Conservation (phyloP, 2,329 filamentous ascomycete species). For the Xylaria sp. region DNA sequence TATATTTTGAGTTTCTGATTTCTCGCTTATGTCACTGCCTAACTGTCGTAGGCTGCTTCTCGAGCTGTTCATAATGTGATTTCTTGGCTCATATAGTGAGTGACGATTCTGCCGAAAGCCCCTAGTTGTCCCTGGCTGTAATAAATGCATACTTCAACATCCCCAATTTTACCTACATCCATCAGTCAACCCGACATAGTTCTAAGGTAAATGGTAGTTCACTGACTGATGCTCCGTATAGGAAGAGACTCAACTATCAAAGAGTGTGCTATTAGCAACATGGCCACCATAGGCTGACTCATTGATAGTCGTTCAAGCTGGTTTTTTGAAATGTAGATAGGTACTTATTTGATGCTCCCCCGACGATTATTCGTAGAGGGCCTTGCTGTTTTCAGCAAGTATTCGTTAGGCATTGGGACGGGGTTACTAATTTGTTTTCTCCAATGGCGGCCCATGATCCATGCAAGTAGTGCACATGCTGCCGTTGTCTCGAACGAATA, state of each 20-base stretch:
- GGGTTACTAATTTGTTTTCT: slow-evolving; percentile 44
- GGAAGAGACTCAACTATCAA: slow-evolving; percentile 44
- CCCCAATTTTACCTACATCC: not conserved
- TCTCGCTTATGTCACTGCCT: not conserved
- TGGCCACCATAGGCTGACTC: slow-evolving; percentile 8
- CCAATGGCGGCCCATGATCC: slow-evolving; percentile 41
- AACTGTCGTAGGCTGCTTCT: not conserved
- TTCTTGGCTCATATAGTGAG: slow-evolving; percentile 40
- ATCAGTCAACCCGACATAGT: not conserved
- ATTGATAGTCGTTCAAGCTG: slow-evolving; percentile 25
- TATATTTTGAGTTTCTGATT: not conserved
- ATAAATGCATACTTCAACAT: not conserved
- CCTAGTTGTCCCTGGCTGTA: not conserved
- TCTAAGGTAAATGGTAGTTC: slow-evolving; percentile 26
- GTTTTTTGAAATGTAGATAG: slow-evolving; percentile 47
- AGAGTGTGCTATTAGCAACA: slow-evolving; percentile 26
- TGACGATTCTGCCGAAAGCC: not conserved
- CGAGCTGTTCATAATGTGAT: slow-evolving; percentile 38
- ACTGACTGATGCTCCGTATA: slow-evolving; percentile 34
- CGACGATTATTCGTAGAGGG: slow-evolving; percentile 6
- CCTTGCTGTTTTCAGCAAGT: slow-evolving; percentile 39
- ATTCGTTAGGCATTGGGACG: slow-evolving; percentile 43
- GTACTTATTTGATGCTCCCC: slow-evolving; percentile 30
- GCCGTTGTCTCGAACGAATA: slow-evolving; percentile 41
- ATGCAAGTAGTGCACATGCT: slow-evolving; percentile 21